Evolutionary conservation across 306 rosid species (phyloP).

Genomic region (Cyclanthera cordifolia): DNA sequence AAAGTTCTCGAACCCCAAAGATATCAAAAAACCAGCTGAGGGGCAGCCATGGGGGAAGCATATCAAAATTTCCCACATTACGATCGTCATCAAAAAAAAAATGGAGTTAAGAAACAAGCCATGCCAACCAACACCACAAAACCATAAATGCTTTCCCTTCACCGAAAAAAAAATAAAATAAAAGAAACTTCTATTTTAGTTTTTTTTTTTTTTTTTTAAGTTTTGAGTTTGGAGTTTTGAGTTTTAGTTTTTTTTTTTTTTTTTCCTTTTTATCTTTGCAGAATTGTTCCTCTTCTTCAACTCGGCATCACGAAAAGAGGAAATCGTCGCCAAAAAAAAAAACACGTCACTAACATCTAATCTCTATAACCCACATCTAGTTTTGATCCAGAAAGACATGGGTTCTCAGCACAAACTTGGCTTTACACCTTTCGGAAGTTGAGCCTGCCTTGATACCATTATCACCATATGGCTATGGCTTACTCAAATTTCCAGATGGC

Average conservation of each 20-base stretch:
- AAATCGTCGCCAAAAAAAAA: neutral
- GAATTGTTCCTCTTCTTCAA: constrained; percentile 1
- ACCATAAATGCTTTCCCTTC: constrained; percentile 9
- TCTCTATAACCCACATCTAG: constrained; percentile 8
- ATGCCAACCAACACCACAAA: constrained; percentile 10
- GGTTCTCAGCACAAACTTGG: constrained; percentile 11
- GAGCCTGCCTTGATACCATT: constrained; percentile 25
- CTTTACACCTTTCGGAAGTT: constrained; percentile 40
- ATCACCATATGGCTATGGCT: constrained; percentile 24
- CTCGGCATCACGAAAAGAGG: constrained; percentile 11
- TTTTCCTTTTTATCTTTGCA: neutral
- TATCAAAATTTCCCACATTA: constrained; percentile 9
- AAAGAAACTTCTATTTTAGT: neutral
- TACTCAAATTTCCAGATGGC: neutral
- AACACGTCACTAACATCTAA: neutral
- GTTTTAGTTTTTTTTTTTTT: neutral
- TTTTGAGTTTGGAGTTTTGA: neutral
- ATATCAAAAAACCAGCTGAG: constrained; percentile 13
- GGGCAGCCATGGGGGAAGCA: constrained; percentile 2
- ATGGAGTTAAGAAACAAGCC: neutral
- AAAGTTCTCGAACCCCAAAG: constrained; percentile 6
- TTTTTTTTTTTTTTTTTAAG: neutral
- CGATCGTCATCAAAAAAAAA: neutral
- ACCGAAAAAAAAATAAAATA: no score
- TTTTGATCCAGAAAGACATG: constrained; percentile 10